phyloP scores from a whole-genome alignment of 495 filamentous ascomycete genomes.

The Talaromyces trachyspermus region DNA sequence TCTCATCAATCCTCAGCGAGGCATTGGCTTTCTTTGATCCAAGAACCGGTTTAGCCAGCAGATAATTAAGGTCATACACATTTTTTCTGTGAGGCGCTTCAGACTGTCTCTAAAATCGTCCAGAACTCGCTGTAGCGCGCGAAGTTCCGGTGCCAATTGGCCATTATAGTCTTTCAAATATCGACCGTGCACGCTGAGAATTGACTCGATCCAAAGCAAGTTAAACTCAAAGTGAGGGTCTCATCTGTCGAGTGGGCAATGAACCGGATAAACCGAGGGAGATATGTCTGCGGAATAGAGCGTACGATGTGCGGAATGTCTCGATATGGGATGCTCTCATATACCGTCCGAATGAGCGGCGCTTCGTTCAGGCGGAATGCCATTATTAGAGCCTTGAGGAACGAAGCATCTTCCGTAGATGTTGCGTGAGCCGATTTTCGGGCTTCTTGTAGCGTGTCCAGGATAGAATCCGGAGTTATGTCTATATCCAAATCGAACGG shows the following conservation, averaged over 20 bases:
- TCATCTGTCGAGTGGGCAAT: constrained; percentile 84
- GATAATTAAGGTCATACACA: constrained; percentile 74
- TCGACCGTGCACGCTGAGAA: constrained; percentile 73
- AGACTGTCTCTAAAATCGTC: constrained; percentile 68
- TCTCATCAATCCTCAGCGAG: constrained; percentile 22
- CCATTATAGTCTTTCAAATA: constrained; percentile 72
- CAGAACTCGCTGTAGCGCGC: constrained; percentile 68
- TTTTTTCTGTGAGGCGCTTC: constrained; percentile 78
- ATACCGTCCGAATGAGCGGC: constrained; percentile 70
- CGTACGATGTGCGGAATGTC: constrained; percentile 74
- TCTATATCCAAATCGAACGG: constrained; percentile 92
- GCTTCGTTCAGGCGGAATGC: constrained; percentile 87
- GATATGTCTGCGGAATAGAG: constrained; percentile 77
- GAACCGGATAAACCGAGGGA: constrained; percentile 71
- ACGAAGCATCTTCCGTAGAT: constrained; percentile 54
- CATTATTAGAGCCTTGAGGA: constrained; percentile 90
- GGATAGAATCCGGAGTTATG: constrained; percentile 75
- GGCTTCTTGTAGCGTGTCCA: constrained; percentile 58
- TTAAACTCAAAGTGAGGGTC: constrained; percentile 92
- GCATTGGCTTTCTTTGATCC: constrained; percentile 24
- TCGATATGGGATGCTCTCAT: constrained; percentile 68
- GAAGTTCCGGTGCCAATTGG: constrained; percentile 71
- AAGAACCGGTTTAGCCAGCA: constrained; percentile 46
- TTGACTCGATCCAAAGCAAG: constrained; percentile 81
- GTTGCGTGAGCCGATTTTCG: constrained; percentile 26